Conservation (phyloP, 2,329 filamentous ascomycete species). For the Ilyonectria destructans region DNA sequence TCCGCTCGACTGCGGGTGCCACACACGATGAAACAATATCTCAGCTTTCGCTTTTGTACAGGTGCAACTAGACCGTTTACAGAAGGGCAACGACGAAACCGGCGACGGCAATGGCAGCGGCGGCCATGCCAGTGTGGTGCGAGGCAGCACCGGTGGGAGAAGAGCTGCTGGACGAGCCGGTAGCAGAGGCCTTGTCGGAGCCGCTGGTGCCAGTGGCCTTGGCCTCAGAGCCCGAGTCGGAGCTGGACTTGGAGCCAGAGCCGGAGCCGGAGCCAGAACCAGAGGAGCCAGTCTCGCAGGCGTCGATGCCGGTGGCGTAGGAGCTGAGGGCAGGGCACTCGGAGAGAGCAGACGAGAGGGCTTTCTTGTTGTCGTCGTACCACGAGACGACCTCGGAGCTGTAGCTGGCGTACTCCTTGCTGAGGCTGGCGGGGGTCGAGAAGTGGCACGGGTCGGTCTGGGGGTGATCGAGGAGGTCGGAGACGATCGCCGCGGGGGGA, state of each 20-base stretch:
- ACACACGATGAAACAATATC: not conserved
- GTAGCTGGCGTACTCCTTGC: slow-evolving; percentile 53
- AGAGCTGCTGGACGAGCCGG: slow-evolving; percentile 19
- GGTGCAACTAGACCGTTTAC: slow-evolving; percentile 37
- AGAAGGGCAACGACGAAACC: slow-evolving; percentile 50
- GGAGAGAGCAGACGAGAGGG: slow-evolving; percentile 46
- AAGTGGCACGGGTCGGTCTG: slow-evolving; percentile 54
- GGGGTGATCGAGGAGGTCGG: slow-evolving; percentile 44
- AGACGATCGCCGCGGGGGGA: slow-evolving; percentile 50
- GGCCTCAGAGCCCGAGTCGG: slow-evolving; percentile 16
- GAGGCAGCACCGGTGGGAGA: slow-evolving; percentile 42
- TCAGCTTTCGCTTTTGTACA: not conserved
- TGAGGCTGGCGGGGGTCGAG: slow-evolving; percentile 52
- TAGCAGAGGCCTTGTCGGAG: not conserved
- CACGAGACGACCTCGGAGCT: slow-evolving; percentile 51
- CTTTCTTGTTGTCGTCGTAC: slow-evolving; percentile 49
- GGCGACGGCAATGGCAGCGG: slow-evolving; percentile 52
- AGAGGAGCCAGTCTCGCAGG: slow-evolving; percentile 41
- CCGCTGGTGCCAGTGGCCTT: slow-evolving; percentile 16
- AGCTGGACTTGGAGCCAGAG: slow-evolving; percentile 2
- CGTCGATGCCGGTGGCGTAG: slow-evolving; percentile 40
- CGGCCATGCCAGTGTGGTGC: slow-evolving; percentile 48
- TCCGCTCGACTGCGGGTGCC: not conserved
- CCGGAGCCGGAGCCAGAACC: slow-evolving; percentile 15
- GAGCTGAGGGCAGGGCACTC: slow-evolving; percentile 48